Evolutionary conservation across 345 rosid species (phyloP).

Genomic region (Hibiscus tridactylites): DNA sequence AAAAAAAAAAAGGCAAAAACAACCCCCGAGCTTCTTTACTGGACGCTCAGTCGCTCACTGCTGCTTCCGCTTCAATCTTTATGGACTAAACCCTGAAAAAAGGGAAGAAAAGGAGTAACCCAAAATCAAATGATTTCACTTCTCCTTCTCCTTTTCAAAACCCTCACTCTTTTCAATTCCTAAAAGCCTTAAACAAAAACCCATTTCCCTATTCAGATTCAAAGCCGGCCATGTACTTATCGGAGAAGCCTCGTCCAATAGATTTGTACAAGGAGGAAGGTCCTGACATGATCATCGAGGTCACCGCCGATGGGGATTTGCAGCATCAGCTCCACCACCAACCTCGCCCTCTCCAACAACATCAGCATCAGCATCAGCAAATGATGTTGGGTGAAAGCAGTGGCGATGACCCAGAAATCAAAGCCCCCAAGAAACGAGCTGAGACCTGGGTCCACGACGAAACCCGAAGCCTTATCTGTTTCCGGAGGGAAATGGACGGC

Average conservation of each 20-base stretch:
- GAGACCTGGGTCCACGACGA: constrained; percentile 99
- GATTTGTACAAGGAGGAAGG: constrained; percentile 73
- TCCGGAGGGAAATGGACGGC: constrained; percentile 80
- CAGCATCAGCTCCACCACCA: constrained; percentile 29
- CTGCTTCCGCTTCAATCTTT: background rate
- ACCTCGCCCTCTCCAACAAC: constrained; percentile 13
- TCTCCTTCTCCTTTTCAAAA: constrained; percentile 3
- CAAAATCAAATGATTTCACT: background rate
- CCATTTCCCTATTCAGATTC: background rate
- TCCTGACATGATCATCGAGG: constrained; percentile 24
- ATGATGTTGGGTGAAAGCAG: constrained; percentile 78
- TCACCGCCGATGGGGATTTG: constrained; percentile 35
- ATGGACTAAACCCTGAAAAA: background rate
- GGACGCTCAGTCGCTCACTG: constrained; percentile 13
- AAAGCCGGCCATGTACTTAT: constrained; percentile 46
- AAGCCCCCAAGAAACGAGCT: constrained; percentile 90
- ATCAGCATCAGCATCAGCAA: constrained; percentile 27
- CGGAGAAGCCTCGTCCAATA: constrained; percentile 26
- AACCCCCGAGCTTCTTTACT: constrained; percentile 19
- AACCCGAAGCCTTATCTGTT: constrained; percentile 65
- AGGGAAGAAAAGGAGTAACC: no score
- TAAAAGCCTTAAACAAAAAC: background rate
- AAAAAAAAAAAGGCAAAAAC: background rate
- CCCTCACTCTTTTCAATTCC: constrained; percentile 7
- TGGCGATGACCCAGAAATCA: constrained; percentile 66